Base-by-base conservation (phyloP, 768 basidiomycete genomes). In the Leucocoprinus leucothites region DNA sequence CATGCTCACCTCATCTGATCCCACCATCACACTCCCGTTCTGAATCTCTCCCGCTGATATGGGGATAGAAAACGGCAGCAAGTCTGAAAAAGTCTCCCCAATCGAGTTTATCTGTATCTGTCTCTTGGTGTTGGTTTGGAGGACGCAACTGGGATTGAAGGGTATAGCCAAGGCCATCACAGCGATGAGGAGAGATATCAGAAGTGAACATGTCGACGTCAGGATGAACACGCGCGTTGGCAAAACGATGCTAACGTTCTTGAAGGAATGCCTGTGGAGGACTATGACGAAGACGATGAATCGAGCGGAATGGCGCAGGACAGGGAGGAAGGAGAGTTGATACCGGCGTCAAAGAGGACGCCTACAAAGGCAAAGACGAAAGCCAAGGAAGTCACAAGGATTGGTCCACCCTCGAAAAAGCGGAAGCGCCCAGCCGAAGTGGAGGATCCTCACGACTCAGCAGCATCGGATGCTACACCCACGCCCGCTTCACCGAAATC, bases 61-160 rank as follows among this genome's bases (percentile, higher is more conserved):
- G 71, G 18, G 70, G 61, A n/a, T 52, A 61, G 7, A 56, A 69
- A 19, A 63, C 64, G 70, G 65, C 66, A 4, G 58, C 8, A 65
- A 35, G 61, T 43, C 69, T 72, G 59, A 83, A 81, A 84, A 82
- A 36, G 73, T 90, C 1, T 76, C 87, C 0, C 89, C 89, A 0
- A 71, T 89, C 38, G 89, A 91, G 65, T 82, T 91, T 58, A 74
- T 87, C 45, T 69, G 78, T 58, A 77, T 81, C 46, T 73, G 72
- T 19, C 61, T 87, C 3, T 66, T 90, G 19, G 77, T 89, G 14
- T 74, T 76, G 11, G 65, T 74, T n/a, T 71, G 78, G 51, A 82
- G 75, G 66, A 67, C 72, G 13, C 63, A 49, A 9, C 59, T 80
- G 53, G 63, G 70, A 2, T 38, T 71, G 57, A 58, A 57, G 0